These are phyloP conservation scores for Nicotiana sylvestris DNA, from an alignment of 257 asterid species.

Conservation along the genomic window DNA sequence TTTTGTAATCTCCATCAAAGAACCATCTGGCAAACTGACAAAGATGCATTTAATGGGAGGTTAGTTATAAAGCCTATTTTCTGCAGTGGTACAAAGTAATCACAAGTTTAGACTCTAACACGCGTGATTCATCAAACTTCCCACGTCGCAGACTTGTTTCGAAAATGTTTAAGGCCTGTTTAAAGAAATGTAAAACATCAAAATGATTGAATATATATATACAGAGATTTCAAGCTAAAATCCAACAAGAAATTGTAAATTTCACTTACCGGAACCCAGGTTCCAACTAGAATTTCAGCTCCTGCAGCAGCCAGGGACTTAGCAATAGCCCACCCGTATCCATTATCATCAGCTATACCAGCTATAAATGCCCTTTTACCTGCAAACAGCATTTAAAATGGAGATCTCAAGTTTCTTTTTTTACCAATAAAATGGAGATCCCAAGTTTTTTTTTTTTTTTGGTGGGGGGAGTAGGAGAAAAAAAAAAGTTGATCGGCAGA, in stretches of 20 bases:
- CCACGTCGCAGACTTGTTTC: slow-evolving; percentile 89
- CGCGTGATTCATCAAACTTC: slow-evolving; percentile 78
- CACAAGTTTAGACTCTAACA: slow-evolving; percentile 39
- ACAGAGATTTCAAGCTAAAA: background rate
- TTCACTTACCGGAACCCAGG: slow-evolving; percentile 88
- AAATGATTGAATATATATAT: background rate
- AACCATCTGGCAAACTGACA: slow-evolving; percentile 81
- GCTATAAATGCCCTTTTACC: slow-evolving; percentile 90
- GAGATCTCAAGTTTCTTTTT: no score
- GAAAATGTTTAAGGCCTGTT: slow-evolving; percentile 76
- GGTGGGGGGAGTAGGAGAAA: no score
- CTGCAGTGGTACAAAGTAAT: slow-evolving; percentile 5
- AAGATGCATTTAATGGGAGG: slow-evolving; percentile 15
- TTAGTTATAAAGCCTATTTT: slow-evolving; percentile 7
- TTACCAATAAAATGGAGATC: no score
- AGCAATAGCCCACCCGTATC: slow-evolving; percentile 95
- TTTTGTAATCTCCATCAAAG: slow-evolving; percentile 84
- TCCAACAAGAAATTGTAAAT: background rate
- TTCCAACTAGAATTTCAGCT: slow-evolving; percentile 81
- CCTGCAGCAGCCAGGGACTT: slow-evolving; percentile 93
- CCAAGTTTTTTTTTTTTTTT: background rate
- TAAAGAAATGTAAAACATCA: background rate
- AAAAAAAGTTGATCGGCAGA: background rate
- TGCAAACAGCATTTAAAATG: slow-evolving; percentile 14
- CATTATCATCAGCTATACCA: slow-evolving; percentile 89